Evolutionary conservation across 805 yeast species (phyloP).

Genomic region (Candida xiaguanensis): DNA sequence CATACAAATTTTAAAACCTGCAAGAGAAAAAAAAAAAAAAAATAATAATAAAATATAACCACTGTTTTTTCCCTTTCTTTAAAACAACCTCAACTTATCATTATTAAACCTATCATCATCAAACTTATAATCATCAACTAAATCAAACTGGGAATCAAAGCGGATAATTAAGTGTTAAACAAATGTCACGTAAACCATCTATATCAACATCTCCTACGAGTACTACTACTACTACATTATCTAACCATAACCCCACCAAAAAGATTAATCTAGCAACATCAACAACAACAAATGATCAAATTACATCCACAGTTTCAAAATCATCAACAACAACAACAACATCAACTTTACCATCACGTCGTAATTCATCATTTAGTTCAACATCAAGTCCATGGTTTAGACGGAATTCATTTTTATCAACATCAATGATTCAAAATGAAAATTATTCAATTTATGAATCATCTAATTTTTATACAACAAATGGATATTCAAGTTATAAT

Average conservation of each 20-base stretch:
- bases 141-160: too few relatives aligned
- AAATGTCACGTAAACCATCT: conserved; percentile 2
- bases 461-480: conserved; percentile 26
- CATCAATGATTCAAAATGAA: conserved; percentile 56
- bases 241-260: neutral
- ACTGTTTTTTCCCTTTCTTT: neutral
- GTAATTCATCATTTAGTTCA: conserved; percentile 28
- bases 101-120: too few relatives aligned
- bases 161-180: too few relatives aligned
- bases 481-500: conserved; percentile 21
- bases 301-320: too few relatives aligned
- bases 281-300: conserved; percentile 12
- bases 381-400: conserved; percentile 52
- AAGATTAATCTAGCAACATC: conserved; percentile 4
- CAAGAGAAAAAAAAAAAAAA: neutral
- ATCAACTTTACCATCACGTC: conserved; percentile 8
- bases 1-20: too few relatives aligned
- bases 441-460: conserved; percentile 51
- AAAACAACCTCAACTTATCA: neutral
- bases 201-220: conserved; percentile 7
- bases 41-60: neutral
- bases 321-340: neutral
- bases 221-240: conserved; percentile 1
- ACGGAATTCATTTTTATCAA: conserved; percentile 53
- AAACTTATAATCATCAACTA: too few relatives aligned